Evolutionary conservation across 352 stramenopile species (phyloP).

Genomic region (Globisporangium splendens): DNA sequence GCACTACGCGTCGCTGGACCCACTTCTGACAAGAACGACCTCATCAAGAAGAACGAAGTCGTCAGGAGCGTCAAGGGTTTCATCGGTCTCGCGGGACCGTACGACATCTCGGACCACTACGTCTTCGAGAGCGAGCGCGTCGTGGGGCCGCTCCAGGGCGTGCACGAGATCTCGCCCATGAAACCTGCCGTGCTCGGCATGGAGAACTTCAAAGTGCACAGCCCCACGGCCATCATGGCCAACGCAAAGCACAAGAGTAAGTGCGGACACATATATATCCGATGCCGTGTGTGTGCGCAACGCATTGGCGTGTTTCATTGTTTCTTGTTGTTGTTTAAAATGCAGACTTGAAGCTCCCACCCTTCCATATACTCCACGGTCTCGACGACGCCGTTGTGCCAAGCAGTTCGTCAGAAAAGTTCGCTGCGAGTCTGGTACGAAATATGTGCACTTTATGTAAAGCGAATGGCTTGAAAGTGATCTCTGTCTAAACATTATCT

Average conservation of each 20-base stretch:
- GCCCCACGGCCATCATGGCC: constrained; percentile 39
- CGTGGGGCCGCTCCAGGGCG: constrained; percentile 51
- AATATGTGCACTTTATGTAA: too few species aligned
- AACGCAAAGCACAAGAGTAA: constrained; percentile 23
- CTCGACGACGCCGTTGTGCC: constrained; percentile 53
- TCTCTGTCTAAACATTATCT: background rate
- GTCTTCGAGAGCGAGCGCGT: constrained; percentile 56
- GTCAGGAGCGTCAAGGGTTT: constrained; percentile 42
- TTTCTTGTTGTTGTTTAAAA: too few species aligned
- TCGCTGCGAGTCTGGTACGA: constrained; percentile 44
- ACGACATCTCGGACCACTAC: constrained; percentile 78
- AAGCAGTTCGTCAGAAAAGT: constrained; percentile 49
- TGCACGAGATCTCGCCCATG: constrained; percentile 75
- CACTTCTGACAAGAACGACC: too few species aligned
- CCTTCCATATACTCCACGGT: constrained; percentile 59
- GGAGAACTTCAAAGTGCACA: constrained; percentile 48
- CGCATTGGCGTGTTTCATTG: too few species aligned
- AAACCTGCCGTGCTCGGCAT: constrained; percentile 70
- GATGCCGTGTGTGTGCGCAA: too few species aligned
- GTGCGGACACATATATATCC: constrained; percentile 1
- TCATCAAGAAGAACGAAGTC: constrained; percentile 25
- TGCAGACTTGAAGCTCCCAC: constrained; percentile 27
- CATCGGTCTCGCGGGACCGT: constrained; percentile 61
- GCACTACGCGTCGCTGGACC: constrained; percentile 26
- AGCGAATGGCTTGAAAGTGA: too few species aligned